Evolutionary conservation across 306 rosid genomes (phyloP).

Genomic region (Prunus persica): DNA sequence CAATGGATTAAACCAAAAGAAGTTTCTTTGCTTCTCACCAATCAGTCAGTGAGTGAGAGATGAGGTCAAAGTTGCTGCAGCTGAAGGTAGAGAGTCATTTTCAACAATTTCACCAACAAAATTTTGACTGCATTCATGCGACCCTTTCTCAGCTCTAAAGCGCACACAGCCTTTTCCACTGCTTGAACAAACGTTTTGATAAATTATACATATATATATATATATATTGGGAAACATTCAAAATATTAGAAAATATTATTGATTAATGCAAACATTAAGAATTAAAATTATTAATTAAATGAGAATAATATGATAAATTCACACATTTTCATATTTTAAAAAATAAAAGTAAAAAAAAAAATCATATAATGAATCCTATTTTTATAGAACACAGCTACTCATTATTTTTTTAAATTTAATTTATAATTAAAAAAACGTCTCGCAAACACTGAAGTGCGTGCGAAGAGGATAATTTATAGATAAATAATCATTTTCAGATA

Average conservation of each 20-base stretch:
- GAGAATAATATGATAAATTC: no score
- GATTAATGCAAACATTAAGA: no score
- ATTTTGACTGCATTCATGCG: background rate
- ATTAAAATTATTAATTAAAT: no score
- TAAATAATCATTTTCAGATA: background rate
- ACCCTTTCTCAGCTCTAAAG: background rate
- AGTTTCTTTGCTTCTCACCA: background rate
- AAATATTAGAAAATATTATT: no score
- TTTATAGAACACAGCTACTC: no score
- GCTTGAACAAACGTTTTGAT: background rate
- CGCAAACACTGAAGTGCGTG: rapidly evolving
- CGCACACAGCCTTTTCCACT: background rate
- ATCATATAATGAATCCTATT: no score
- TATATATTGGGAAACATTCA: no score
- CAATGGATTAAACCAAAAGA: background rate
- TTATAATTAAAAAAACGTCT: no score
- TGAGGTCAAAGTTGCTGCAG: background rate
- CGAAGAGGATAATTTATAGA: background rate
- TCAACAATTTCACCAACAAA: background rate
- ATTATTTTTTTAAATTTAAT: no score
- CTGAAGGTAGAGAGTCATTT: background rate
- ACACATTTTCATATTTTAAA: no score
- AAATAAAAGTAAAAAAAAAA: no score
- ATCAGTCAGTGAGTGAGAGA: background rate
- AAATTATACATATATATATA: no score